These are phyloP conservation scores for Torrubiellomyces zombiae DNA, from an alignment of 2,329 filamentous ascomycete genomes.

Conservation along the genomic window DNA sequence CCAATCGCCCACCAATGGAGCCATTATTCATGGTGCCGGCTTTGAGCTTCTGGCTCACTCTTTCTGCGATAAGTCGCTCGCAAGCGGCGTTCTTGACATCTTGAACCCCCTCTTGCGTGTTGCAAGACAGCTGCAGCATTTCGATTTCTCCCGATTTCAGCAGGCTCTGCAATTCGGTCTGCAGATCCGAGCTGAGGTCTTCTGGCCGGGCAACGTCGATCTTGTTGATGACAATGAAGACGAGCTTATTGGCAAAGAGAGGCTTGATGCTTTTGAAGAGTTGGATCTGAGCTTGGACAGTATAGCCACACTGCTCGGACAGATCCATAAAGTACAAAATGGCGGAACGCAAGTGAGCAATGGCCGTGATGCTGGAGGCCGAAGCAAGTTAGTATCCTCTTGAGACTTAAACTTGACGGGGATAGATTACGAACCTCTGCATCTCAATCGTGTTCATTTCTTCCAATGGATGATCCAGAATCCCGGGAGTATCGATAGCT, in stretches of 20 bases:
- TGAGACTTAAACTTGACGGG: slow-evolving; percentile 1
- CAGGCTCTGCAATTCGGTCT: slow-evolving; percentile 62
- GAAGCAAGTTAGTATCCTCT: slow-evolving; percentile 2
- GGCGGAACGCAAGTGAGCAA: slow-evolving; percentile 87
- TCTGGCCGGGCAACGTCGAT: slow-evolving; percentile 83
- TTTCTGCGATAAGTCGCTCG: slow-evolving; percentile 79
- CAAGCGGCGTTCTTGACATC: slow-evolving; percentile 90
- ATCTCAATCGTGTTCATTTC: slow-evolving; percentile 99
- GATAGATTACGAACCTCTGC: no score
- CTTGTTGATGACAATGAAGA: slow-evolving; percentile 96
- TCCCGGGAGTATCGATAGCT: slow-evolving; percentile 96
- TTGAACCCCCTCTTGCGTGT: slow-evolving; percentile 86
- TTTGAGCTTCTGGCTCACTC: slow-evolving; percentile 92
- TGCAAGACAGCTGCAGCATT: slow-evolving; percentile 84
- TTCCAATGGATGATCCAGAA: slow-evolving; percentile 89
- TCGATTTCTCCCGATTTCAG: slow-evolving; percentile 82
- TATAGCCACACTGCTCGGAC: slow-evolving; percentile 92
- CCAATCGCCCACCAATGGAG: slow-evolving; percentile 62
- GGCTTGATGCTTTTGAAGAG: slow-evolving; percentile 96
- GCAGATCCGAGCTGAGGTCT: slow-evolving; percentile 64
- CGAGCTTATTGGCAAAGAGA: slow-evolving; percentile 90
- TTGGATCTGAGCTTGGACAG: slow-evolving; percentile 79
- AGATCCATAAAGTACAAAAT: slow-evolving; percentile 98
- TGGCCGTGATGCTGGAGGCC: slow-evolving; percentile 66
- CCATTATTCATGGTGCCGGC: slow-evolving; percentile 67